Base-by-base conservation (phyloP, 192 early-diverging fungal species). In the Rhizophagus prolifer region DNA sequence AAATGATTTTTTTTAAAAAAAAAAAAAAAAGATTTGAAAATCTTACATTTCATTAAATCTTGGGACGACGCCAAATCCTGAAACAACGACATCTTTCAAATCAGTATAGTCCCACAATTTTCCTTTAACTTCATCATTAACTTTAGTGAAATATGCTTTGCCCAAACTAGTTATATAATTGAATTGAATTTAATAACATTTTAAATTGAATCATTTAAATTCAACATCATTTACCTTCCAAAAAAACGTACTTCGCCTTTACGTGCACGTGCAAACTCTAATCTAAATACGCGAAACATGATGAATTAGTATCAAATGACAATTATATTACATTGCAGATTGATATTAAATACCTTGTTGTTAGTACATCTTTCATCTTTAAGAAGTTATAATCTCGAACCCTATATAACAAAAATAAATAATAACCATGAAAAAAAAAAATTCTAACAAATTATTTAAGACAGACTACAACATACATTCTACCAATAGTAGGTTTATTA, bases 101-200 rank as follows among this genome's bases (percentile, higher is more conserved):
- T 83, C 82, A 8, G 71, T 36, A 44, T 68, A 80, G 31, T 82
- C 74, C 85, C 85, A 86, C 21, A 82, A 61, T 7, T 67, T 50
- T 50, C 62, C 34, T 41, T 50, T 44, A n/a, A 80, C 41, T 4
- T 76, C 75, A 2, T 70, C 68, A 19, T 60, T 13, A 19, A 86
- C 38, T n/a, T 86, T 76, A 5, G 26, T 41, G 77, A 83, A 84
- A 4, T 82, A 30, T 1, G 82, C 77, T 38, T 86, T 86, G 13
- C 85, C 85, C n/a, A 82, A 63, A 38, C 83, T 84, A 77, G 47
- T 62, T 16, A 63, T 13, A 62, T 62, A 62, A 7, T 12, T 14
- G 2, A 62, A 7, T 60, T 58, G 12, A 68, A 36, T 16, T n/a
- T 50, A 69, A 62, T 19, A 21, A 64, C 58, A 14, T 78, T 26